Evolutionary conservation across 2,329 filamentous ascomycete genomes (phyloP).

Genomic region (Pyricularia sp.): DNA sequence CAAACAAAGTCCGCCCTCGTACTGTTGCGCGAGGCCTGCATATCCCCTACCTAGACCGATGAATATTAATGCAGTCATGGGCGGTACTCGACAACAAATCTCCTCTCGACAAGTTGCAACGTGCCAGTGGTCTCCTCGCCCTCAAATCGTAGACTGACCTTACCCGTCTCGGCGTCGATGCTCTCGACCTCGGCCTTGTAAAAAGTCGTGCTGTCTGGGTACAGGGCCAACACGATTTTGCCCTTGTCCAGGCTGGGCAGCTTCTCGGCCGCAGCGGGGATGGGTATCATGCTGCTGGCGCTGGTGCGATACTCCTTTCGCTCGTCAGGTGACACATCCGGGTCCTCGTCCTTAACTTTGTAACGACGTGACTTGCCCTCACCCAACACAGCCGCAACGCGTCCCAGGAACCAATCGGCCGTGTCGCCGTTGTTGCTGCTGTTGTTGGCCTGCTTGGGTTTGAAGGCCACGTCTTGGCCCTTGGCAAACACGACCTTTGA

Average conservation of each 20-base stretch:
- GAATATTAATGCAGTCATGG: slow-evolving; percentile 5
- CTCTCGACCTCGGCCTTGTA: slow-evolving; percentile 74
- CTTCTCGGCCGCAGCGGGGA: slow-evolving; percentile 44
- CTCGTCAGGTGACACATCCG: slow-evolving; percentile 49
- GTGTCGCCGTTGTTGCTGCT: slow-evolving; percentile 26
- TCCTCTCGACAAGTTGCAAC: slow-evolving; percentile 60
- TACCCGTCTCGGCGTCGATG: slow-evolving; percentile 37
- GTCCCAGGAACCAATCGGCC: slow-evolving; percentile 61
- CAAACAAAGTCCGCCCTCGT: not conserved
- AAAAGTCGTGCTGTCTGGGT: slow-evolving; percentile 75
- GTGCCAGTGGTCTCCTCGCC: slow-evolving; percentile 63
- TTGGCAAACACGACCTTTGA: slow-evolving; percentile 45
- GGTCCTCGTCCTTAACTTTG: slow-evolving; percentile 68
- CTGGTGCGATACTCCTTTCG: slow-evolving; percentile 58
- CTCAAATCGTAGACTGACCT: slow-evolving; percentile 61
- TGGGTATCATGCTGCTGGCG: slow-evolving; percentile 64
- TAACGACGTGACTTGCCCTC: slow-evolving; percentile 69
- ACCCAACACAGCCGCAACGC: slow-evolving; percentile 61
- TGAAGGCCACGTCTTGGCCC: slow-evolving; percentile 55
- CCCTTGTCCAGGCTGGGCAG: slow-evolving; percentile 51
- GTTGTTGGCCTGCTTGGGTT: slow-evolving; percentile 37
- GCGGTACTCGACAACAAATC: slow-evolving; percentile 65
- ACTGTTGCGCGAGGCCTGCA: not conserved
- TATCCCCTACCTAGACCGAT: not conserved
- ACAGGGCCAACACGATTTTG: slow-evolving; percentile 63